Evolutionary conservation across 139 green algal genomes (phyloP), one percentile per base, ranked within the genome.

Genomic region (Picochlorum costavermella): DNA sequence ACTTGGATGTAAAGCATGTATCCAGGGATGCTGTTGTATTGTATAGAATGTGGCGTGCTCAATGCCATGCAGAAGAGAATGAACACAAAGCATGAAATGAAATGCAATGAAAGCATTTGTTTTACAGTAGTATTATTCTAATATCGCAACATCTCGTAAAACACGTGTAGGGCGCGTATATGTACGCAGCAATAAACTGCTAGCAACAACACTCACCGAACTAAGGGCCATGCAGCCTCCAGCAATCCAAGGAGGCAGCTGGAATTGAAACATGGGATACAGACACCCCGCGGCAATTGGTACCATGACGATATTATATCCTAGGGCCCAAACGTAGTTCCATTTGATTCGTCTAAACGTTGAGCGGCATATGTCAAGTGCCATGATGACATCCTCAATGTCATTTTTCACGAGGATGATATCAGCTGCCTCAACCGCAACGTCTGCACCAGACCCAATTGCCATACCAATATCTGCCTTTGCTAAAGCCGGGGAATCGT

Each of bases 251-350:
- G 92, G 92, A 12, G 92, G 92, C 30, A 97, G 60, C 71, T 89
- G 82, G n/a, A 91, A 20, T 9, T 66, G 68, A 2, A 87, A 60
- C 9, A 16, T 14, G 4, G 86, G 84, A 53, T 85, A 92, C 16
- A 90, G 61, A 6, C 74, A 48, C n/a, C 78, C 87, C 2, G 80
- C 86, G 0, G 88, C 86, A 23, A 92, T 60, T 17, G 86, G 88
- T 26, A 97, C 84, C 73, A 84, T 86, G 30, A 91, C 25, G 9
- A 92, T 63, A 63, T 98, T 98, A 76, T 98, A 98, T 14, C 74
- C 83, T 78, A 96, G 88, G 2, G 92, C 92, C 80, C 85, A 98
- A 14, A 90, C 36, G 70, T 96, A 98, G 67, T 98, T 98, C 23
- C 83, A 56, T 50, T 73, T 72, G 74, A 98, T 97, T 57, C 92